Base-by-base conservation (phyloP, 164 flowering plant species). In the Taxillus chinensis region DNA sequence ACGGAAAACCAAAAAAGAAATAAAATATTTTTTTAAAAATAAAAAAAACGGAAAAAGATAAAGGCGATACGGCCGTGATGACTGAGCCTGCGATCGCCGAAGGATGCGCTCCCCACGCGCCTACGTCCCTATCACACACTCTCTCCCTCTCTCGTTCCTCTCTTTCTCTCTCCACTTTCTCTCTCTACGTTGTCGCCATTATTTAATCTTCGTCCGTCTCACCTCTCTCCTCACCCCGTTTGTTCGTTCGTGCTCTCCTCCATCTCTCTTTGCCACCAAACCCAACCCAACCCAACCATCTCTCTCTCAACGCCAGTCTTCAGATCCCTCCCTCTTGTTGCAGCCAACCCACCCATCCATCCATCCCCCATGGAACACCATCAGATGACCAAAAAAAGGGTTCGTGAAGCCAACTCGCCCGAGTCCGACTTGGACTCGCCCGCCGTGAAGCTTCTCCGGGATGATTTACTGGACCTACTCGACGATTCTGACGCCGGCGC, bases 391-490 rank as follows among this genome's bases (percentile, higher is more conserved):
- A 70, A 54, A 64, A 83, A 81, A 68, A 69, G 90, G 57, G 68
- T 52, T 45, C 66, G 85, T 27, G 78, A 66, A 16, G 76, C 27
- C 27, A 27, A 75, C 46, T 70, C 73, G 55, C 69, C 42, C 55
- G 82, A 76, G 27, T 40, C 60, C 12, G 81, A 64, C 3, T 15
- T 65, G n/a, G 78, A 77, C 61, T 77, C 68, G 41, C 73, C 79
- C 3, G 85, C 77, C 64, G 84, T 77, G 16, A 84, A 88, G 65
- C 62, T 78, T 12, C 59, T 87, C 57, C 63, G 81, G n/a, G 77
- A 78, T 5, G 78, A 80, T 50, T 75, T 85, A 17, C 73, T 87
- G 2, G 78, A 59, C 3, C 64, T 79, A 9, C 70, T 83, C 14
- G 85, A 82, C 41, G 90, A 79, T 46, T 58, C 78, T 8, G 87